Percentiles rank a stretch among this genome's conserved stretches.
These are phyloP conservation scores for Wickerhamiella allomyrinae DNA, from an alignment of 805 yeast genomes.

Conservation along the genomic window DNA sequence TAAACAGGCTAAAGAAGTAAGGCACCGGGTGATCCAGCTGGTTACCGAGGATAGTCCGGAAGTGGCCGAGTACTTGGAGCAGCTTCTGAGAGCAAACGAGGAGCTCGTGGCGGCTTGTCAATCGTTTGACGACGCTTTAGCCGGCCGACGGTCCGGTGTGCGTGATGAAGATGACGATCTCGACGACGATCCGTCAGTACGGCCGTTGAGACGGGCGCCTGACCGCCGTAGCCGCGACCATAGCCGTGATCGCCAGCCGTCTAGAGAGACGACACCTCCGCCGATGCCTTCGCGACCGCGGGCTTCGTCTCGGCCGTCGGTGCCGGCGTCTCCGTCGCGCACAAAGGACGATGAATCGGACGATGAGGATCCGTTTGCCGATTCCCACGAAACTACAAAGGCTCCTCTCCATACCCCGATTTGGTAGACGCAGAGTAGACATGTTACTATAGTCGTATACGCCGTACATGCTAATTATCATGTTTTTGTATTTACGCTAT, in stretches of 20 bases:
- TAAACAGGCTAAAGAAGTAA: slow-evolving; percentile 54
- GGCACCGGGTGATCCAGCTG: slow-evolving; percentile 68
- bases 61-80: slow-evolving; percentile 57
- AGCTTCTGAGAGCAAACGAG: slow-evolving; percentile 78
- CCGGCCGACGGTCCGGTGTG: slow-evolving; percentile 17
- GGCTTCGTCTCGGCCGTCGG: background rate
- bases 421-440: slow-evolving; percentile 16
- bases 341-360: slow-evolving; percentile 15
- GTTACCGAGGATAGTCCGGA: slow-evolving; percentile 75
- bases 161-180: slow-evolving; percentile 20
- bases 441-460: too few species aligned
- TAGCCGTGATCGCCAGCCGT: slow-evolving; percentile 17
- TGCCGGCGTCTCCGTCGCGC: slow-evolving; percentile 7
- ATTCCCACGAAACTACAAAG: slow-evolving; percentile 27
- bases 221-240: slow-evolving; percentile 13
- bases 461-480: too few species aligned
- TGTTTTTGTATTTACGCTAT: background rate
- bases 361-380: slow-evolving; percentile 40
- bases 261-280: slow-evolving; percentile 11
- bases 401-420: slow-evolving; percentile 16
- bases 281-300: slow-evolving; percentile 6
- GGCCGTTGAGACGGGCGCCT: slow-evolving; percentile 23
- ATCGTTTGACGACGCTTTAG: slow-evolving; percentile 39
- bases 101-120: slow-evolving; percentile 65
- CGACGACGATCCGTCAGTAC: background rate